Conservation (phyloP, 768 basidiomycete species). For the Leccinum variicolor region DNA sequence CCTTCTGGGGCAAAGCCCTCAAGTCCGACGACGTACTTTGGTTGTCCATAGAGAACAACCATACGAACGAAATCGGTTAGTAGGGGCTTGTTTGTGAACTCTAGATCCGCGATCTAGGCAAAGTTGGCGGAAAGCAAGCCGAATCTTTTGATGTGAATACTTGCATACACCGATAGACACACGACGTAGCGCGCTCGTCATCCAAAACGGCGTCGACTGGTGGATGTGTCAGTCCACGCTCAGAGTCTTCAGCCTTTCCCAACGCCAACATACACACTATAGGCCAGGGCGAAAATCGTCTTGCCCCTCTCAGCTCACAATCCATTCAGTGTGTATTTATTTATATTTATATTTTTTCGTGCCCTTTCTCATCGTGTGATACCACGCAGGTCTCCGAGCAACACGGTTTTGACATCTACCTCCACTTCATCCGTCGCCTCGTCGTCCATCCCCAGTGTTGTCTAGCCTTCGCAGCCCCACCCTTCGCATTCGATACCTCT, state of each 20-base stretch:
- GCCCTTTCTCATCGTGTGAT: constrained; percentile 5
- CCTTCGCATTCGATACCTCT: constrained; percentile 69
- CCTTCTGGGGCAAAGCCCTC: no score
- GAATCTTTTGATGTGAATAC: no score
- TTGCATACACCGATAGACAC: no score
- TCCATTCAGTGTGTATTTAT: constrained; percentile 74
- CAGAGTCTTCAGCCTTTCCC: constrained; percentile 73
- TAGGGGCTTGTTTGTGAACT: no score
- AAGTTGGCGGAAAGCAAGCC: no score
- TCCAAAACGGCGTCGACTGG: constrained; percentile 68
- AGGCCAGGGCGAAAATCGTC: constrained; percentile 93
- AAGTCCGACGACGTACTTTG: no score
- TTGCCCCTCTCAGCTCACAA: constrained; percentile 91
- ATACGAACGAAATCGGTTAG: no score
- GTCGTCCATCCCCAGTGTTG: constrained; percentile 83
- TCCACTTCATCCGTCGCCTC: constrained; percentile 95
- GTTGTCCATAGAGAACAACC: no score
- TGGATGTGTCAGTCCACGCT: constrained; percentile 65
- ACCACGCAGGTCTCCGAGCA: constrained; percentile 85
- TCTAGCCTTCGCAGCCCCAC: constrained; percentile 52
- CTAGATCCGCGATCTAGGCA: no score
- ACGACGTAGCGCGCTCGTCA: constrained; percentile 7
- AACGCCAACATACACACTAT: constrained; percentile 86
- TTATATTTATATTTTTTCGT: constrained; percentile 1
- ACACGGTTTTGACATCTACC: constrained; percentile 95